Percentiles rank a stretch among this genome's conserved stretches.
These are phyloP conservation scores for Trichoderma sp. DNA, from an alignment of 2,329 filamentous ascomycete genomes.

Conservation along the genomic window DNA sequence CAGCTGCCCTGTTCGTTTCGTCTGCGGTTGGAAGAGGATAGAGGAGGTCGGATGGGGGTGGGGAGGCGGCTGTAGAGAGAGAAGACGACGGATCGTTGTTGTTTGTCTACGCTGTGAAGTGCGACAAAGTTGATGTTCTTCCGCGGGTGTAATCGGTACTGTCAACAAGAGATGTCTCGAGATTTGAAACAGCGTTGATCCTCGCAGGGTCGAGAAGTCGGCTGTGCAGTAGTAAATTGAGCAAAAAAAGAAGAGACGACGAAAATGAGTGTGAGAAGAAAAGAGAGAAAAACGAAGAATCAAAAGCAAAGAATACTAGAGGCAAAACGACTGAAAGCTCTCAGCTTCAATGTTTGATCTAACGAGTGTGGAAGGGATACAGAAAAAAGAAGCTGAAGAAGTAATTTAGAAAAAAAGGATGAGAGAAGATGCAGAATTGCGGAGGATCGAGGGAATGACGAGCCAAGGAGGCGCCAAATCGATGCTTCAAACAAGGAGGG, in stretches of 20 bases:
- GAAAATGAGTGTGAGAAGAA: neutral
- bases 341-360: neutral
- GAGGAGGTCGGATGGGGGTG: neutral
- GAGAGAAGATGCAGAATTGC: constrained; percentile 10
- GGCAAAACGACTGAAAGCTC: constrained; percentile 15
- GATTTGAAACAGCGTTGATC: constrained; percentile 2
- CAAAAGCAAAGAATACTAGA: neutral
- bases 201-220: neutral
- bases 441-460: constrained; percentile 6
- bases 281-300: neutral
- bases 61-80: neutral
- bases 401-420: neutral
- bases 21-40: neutral
- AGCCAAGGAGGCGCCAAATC: constrained; percentile 17
- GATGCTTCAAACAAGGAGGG: constrained; percentile 16
- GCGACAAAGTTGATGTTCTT: neutral
- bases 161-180: constrained; percentile 1
- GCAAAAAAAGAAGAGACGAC: neutral
- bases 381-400: neutral
- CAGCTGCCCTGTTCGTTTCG: neutral
- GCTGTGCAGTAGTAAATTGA: neutral
- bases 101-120: neutral
- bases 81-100: neutral
- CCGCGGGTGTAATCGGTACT: neutral
- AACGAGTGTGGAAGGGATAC: constrained; percentile 8